Base-by-base conservation (phyloP, 2,329 filamentous ascomycete genomes). In the Aspergillus niger region DNA sequence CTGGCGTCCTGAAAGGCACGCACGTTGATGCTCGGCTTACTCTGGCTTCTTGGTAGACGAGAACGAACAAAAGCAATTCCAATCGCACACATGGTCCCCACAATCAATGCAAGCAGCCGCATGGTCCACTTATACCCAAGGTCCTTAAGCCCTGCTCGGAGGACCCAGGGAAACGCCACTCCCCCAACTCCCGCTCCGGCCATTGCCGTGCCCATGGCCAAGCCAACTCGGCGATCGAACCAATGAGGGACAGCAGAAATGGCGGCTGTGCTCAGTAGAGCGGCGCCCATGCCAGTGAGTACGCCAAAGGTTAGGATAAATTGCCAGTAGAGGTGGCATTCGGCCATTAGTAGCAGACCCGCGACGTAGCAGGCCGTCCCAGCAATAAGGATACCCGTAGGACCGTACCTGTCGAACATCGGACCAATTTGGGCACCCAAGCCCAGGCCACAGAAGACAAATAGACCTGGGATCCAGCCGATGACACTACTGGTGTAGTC, bases 401-500 rank as follows among this genome's bases (percentile, higher is more conserved):
- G 80, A 0, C 82, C 82, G 55, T 82, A 80, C 0, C 74, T 73
- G 59, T 84, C 82, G 61, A 83, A 81, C n/a, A 84, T 64, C 0
- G 82, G 82, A 0, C 82, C 82, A 6, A 82, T 74, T 59, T 81
- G 79, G 17, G 83, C 77, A 11, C 80, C 80, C 2, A 82, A 68
- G 1, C 76, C 68, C 0, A 83, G 70, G 0, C 76, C 70, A 0
- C 83, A 70, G 59, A 81, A 82, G 3, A 80, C 76, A 63, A 81
- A 83, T 0, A 82, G 61, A 0, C 80, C 79, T 0, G 78, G 77
- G 28, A 83, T 83, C 82, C 82, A 84, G 15, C 81, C 82, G 2
- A 84, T 73, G 10, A 81, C 75, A 17, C 79, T 75, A 6, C 77
- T 71, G 0, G 77, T 75, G 63, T 81, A 82, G 13, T 64, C 60